Evolutionary conservation across 345 rosid genomes (phyloP), one percentile per base, ranked within the genome.

Genomic region (Citrus cavaleriei): DNA sequence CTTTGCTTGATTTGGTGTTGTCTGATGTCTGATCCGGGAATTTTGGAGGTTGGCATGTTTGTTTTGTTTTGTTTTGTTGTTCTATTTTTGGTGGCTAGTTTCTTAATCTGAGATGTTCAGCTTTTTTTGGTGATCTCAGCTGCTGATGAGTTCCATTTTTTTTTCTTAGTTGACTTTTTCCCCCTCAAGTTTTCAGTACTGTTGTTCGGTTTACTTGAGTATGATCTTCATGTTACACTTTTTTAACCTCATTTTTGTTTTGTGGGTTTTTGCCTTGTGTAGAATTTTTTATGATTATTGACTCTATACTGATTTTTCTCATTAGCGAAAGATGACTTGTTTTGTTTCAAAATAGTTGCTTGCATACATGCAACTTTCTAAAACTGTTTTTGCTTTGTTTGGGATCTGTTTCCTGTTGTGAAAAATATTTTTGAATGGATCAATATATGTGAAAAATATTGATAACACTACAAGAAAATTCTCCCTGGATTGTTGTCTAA

Each of bases 1-100:
- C 73, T 35, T 68, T 38, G 22, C 51, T 74, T 51, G 68, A 30
- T 62, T 61, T 51, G 25, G 34, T n/a, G 3, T 58, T 51, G 38
- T 69, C 51, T 13, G 74, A 30, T 51, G 64, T 80, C 61, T 40
- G 79, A 61, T 80, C 77, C 75, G 51, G 70, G 71, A 80, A 73
- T 76, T 46, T 67, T 42, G 24, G 32, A 72, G 68, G 54, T 42
- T 9, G 46, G 34, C 34, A 28, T 32, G 61, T 78, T 70, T 19
- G 40, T 35, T 6, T 78, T 55, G 7, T 65, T 13, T 19, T 60
- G 14, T 22, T n/a, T 63, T 64, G 21, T 27, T 68, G 7, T 78
- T 55, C 60, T 55, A 46, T 7, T 27, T 65, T 13, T 21, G 21
- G 73, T 63, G 61, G 37, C 24, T 69, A 19, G 38, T 24, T 55